Evolutionary conservation across 2,329 filamentous ascomycete species (phyloP), one percentile per base, ranked within the genome.

Genomic region (Alternaria incomplexa): DNA sequence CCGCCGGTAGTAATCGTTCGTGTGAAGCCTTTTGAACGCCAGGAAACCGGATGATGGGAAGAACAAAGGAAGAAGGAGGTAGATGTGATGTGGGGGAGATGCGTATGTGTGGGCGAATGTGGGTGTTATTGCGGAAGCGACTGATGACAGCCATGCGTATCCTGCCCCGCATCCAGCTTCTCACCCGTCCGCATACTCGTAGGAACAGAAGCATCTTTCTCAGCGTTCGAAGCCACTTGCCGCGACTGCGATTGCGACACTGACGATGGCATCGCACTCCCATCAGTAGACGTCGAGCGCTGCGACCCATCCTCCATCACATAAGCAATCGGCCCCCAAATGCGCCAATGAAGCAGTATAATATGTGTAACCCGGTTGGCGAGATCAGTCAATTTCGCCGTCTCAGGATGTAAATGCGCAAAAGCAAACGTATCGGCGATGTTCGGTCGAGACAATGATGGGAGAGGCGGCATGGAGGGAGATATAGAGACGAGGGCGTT

Each of bases 331-430:
- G 88, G 87, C 2, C 88, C 87, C 93, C 94, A 98, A 4, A 97
- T 91, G 52, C 92, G 87, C 93, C 94, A 97, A 80, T 97, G 93
- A 23, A 98, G 82, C 6, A 96, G 85, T 13, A 92, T 89, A 47
- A 97, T 88, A 74, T 97, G 95, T 6, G 93, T 90, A 54, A 97
- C 85, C 48, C 92, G 89, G 47, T 89, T 90, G 1, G 92, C 89
- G 77, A 97, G 88, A 62, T 93, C 90, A 46, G 86, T 84, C 40
- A 91, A 70, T 28, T 80, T 74, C 36, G 68, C 81, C 10, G 64
- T 59, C 23, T 74, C 64, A 1, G 64, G 62, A 3, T 65, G 66
- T 9, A 65, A 26, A n/a, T 56, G 52, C 10, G 58, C 30, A 23
- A 62, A 67, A 10, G 69, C 53, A 36, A 68, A 72, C 65, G 70